These are phyloP conservation scores for Mrakiaceae sp. DNA, from an alignment of 1,284 basidiomycete species.

Conservation along the genomic window DNA sequence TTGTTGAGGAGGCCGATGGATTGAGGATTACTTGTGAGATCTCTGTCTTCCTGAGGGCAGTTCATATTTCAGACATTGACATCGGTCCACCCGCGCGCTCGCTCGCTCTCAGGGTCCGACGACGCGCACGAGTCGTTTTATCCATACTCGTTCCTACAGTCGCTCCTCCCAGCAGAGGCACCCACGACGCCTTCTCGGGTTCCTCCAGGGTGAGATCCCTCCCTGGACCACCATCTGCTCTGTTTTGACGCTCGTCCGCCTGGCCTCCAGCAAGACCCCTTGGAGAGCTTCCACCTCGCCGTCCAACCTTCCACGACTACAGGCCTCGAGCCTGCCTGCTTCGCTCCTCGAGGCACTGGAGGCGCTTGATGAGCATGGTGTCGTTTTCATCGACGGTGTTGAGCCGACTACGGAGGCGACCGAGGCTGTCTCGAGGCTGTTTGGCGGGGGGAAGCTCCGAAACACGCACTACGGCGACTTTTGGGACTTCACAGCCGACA, in stretches of 20 bases:
- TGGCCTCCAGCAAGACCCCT: not conserved
- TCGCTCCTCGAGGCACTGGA: not conserved
- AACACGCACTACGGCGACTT: slow-evolving; percentile 89
- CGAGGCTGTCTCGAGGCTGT: slow-evolving; percentile 60
- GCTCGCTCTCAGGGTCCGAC: slow-evolving; percentile 44
- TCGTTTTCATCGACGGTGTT: slow-evolving; percentile 75
- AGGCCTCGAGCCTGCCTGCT: not conserved
- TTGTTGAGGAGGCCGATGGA: slow-evolving; percentile 17
- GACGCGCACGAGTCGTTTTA: slow-evolving; percentile 62
- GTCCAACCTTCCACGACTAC: not conserved
- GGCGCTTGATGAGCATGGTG: slow-evolving; percentile 68
- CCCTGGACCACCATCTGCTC: not conserved
- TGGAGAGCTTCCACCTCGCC: slow-evolving; percentile 8
- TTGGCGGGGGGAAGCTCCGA: slow-evolving; percentile 62
- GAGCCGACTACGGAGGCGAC: slow-evolving; percentile 74
- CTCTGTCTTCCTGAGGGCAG: not conserved
- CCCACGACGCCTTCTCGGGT: slow-evolving; percentile 26
- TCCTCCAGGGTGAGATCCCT: not conserved
- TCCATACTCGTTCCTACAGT: slow-evolving; percentile 41
- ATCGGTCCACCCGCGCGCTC: not conserved
- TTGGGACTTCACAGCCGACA: slow-evolving; percentile 93
- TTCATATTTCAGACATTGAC: not conserved
- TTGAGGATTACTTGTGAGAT: slow-evolving; percentile 25
- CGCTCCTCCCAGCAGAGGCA: not conserved
- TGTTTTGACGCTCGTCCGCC: slow-evolving; percentile 14